Evolutionary conservation across 2,329 filamentous ascomycete species (phyloP).

Genomic region (Hypomyces rosellus): DNA sequence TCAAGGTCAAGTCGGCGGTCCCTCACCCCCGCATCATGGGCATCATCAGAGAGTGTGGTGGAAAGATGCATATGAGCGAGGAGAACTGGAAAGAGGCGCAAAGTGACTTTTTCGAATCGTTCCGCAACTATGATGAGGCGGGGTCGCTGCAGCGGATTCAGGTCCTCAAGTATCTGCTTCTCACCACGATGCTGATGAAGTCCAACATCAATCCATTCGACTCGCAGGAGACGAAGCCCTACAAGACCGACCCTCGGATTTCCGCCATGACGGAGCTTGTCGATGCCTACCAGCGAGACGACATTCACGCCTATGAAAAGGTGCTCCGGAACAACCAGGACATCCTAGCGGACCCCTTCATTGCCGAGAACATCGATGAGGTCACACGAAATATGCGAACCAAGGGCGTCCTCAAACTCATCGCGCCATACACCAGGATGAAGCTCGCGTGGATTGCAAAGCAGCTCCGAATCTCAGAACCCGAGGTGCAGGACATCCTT

Average conservation of each 20-base stretch:
- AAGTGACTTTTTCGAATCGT: conserved; percentile 97
- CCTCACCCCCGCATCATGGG: conserved; percentile 99
- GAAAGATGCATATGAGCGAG: conserved; percentile 99
- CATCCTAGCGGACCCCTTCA: conserved; percentile 86
- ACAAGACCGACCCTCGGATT: conserved; percentile 91
- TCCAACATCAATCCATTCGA: conserved; percentile 98
- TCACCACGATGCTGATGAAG: conserved; percentile 97
- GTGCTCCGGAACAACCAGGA: conserved; percentile 85
- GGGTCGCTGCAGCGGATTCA: conserved; percentile 94
- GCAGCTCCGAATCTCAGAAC: conserved; percentile 75
- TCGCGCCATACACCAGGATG: conserved; percentile 92
- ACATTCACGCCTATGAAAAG: conserved; percentile 84
- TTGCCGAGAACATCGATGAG: conserved; percentile 98
- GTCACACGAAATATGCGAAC: conserved; percentile 97
- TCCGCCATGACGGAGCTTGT: conserved; percentile 96
- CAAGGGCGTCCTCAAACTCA: conserved; percentile 87
- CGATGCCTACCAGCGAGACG: conserved; percentile 91
- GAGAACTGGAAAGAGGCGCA: conserved; percentile 98
- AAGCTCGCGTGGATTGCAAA: conserved; percentile 80
- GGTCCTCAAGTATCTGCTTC: conserved; percentile 91
- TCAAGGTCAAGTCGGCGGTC: conserved; percentile 92
- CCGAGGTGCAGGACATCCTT: conserved; percentile 92
- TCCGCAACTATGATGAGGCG: conserved; percentile 97
- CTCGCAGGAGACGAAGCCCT: conserved; percentile 97
- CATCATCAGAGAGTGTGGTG: conserved; percentile 95